Base-by-base conservation (phyloP, 2,329 filamentous ascomycete species). In the Ceratocystis ficicola region DNA sequence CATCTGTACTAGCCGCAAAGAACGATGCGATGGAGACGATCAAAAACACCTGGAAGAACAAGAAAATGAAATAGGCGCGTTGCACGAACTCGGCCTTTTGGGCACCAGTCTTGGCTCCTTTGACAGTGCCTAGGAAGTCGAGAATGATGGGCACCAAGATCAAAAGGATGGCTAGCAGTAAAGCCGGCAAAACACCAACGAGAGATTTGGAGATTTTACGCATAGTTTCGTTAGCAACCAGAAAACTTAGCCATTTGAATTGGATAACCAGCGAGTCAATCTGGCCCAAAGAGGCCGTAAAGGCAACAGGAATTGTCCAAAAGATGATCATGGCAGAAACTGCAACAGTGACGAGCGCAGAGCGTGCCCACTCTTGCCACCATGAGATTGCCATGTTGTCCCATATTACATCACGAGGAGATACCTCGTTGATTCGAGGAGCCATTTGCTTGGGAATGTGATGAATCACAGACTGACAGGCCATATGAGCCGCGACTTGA, bases 401-500 rank as follows among this genome's bases (percentile, higher is more conserved):
- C 94, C 94, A 99, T 50, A 95, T 82, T 7, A 99, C 90, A 73
- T 97, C 92, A 55, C 87, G 86, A 0, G 94, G 94, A 5, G 91
- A 90, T 60, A 99, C 91, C 73, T 99, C 94, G n/a, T 96, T 88
- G 50, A 89, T 83, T 32, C 94, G 85, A 0, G 94, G 94, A 0
- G 90, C 83, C 94, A 99, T 99, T 59, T 95, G 89, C 71, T 89
- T 89, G 0, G 94, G 94, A 0, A 96, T 75, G 71, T 99, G 94
- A 73, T 97, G 91, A 48, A 88, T 91, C 59, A 95, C 81, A 61
- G 90, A 86, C 74, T 99, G 94, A 73, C 91, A 96, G 67, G 93
- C 94, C 94, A 99, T 97, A 72, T 99, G 94, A 0, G 94, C 94
- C 5, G 93, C 92, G 1, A 96, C 89, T 73, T 99, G 94, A 72